Base-by-base conservation (phyloP, 306 rosid species). In the Rosa persica region DNA sequence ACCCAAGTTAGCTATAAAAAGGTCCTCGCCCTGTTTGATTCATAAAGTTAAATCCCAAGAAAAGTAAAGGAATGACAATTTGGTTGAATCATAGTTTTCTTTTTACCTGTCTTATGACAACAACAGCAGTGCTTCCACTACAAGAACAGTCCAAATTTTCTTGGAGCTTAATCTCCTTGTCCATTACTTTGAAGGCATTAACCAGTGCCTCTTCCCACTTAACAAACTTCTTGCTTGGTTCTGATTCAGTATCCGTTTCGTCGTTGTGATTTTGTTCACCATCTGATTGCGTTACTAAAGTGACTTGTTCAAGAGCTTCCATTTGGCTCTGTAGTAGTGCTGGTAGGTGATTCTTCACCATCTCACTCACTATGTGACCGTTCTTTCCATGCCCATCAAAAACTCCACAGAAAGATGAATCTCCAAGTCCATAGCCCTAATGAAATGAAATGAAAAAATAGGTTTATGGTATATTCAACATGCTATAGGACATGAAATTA, bases 361-460 rank as follows among this genome's bases (percentile, higher is more conserved):
- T 58, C 73, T 87, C 83, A 86, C 94, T 91, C 67, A 88, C 93
- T 62, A 42, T n/a, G 67, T 83, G 94, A 57, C 98, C 98, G 70
- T 86, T 81, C 76, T 23, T 78, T 73, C 98, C 98, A 87, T 91
- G 98, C 40, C 98, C 98, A 79, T 93, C 97, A 82, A 89, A 89
- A 20, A 91, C 97, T 12, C 97, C 97, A 73, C 90, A 81, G 67
- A 86, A 83, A 54, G 80, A 74, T 58, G 82, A 87, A 73, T 72
- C 87, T 79, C 79, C 80, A 20, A 1, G 76, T 67, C 89, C 93
- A 79, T 79, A 89, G 52, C 82, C 94, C 98, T 93, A 36, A 10
- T 34, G 12, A 79, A 25, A 42, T 40, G 20, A 20, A 23, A 70
- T 44, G 16, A 67, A 67, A 17, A 16, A 36, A 40, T 1, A 67